These are phyloP conservation scores for Loxodes magnus DNA, from an alignment of 73 alveolate genomes.

Conservation along the genomic window DNA sequence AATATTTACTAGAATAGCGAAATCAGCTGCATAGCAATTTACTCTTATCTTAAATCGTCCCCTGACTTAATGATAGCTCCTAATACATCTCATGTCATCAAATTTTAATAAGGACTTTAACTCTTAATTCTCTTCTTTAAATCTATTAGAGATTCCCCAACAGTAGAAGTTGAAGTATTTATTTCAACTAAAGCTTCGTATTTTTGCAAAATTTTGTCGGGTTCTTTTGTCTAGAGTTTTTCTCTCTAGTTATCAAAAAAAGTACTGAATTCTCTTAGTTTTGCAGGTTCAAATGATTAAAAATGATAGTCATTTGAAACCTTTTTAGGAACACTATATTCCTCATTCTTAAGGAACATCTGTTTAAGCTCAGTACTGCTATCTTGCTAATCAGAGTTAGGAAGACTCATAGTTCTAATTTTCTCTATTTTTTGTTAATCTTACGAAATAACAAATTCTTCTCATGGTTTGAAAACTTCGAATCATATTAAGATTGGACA, in stretches of 20 bases:
- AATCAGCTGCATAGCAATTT: conserved; percentile 81
- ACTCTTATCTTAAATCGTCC: conserved; percentile 83
- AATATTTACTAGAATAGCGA: conserved; percentile 50
- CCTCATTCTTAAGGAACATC: neutral
- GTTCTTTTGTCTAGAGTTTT: neutral
- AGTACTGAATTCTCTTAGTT: neutral
- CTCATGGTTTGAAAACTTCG: conserved; percentile 72
- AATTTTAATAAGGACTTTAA: conserved; percentile 67
- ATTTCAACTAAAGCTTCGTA: neutral
- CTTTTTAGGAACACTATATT: conserved; percentile 1
- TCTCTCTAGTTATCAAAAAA: neutral
- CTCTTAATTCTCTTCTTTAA: conserved; percentile 62
- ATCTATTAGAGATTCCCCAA: conserved; percentile 47
- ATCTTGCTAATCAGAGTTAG: neutral
- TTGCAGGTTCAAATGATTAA: neutral
- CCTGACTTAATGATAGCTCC: conserved; percentile 63
- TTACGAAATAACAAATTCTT: conserved; percentile 5
- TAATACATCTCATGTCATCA: conserved; percentile 57
- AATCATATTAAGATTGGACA: conserved; percentile 73
- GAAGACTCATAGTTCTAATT: neutral
- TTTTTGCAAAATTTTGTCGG: neutral
- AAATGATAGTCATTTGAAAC: neutral
- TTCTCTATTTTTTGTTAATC: neutral
- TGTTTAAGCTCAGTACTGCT: neutral
- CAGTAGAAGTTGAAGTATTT: conserved; percentile 9